phyloP scores from a whole-genome alignment of 352 stramenopile species.

The Plasmopara muralis region DNA sequence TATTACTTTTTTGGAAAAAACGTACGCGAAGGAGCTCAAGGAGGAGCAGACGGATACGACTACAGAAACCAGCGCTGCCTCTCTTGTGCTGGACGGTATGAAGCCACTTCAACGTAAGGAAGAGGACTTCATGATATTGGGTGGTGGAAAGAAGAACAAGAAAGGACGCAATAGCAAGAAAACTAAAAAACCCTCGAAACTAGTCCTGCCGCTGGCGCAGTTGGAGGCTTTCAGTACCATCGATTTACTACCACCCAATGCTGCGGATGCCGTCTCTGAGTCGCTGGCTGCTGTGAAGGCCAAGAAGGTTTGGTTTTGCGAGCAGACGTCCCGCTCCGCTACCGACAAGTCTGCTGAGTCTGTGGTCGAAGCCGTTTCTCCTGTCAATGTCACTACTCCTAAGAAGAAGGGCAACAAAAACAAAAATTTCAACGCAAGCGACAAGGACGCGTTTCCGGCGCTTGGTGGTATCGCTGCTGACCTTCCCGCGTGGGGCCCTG shows the following conservation, averaged over 20 bases:
- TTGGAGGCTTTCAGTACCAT: slow-evolving; percentile 90
- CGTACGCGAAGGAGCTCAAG: slow-evolving; percentile 84
- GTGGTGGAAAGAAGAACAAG: slow-evolving; percentile 59
- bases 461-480: slow-evolving; percentile 46
- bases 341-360: slow-evolving; percentile 27
- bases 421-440: slow-evolving; percentile 78
- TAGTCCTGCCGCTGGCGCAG: slow-evolving; percentile 70
- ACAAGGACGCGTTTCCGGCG: slow-evolving; percentile 77
- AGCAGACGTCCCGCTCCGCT: slow-evolving; percentile 51
- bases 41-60: slow-evolving; percentile 35
- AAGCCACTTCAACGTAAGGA: slow-evolving; percentile 86
- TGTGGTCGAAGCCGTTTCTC: slow-evolving; percentile 13
- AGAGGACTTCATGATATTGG: slow-evolving; percentile 78
- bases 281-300: slow-evolving; percentile 91
- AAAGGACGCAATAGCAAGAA: slow-evolving; percentile 64
- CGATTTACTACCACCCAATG: slow-evolving; percentile 84
- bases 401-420: slow-evolving; percentile 72
- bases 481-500: slow-evolving; percentile 53
- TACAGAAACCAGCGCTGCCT: slow-evolving; percentile 25
- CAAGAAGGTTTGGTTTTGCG: slow-evolving; percentile 91
- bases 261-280: slow-evolving; percentile 69
- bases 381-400: slow-evolving; percentile 26
- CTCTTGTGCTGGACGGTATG: slow-evolving; percentile 88
- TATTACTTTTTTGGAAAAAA: slow-evolving; percentile 89
- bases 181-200: slow-evolving; percentile 70